Conservation (phyloP, 2,329 filamentous ascomycete genomes). For the Hymenoscyphus salicellus region DNA sequence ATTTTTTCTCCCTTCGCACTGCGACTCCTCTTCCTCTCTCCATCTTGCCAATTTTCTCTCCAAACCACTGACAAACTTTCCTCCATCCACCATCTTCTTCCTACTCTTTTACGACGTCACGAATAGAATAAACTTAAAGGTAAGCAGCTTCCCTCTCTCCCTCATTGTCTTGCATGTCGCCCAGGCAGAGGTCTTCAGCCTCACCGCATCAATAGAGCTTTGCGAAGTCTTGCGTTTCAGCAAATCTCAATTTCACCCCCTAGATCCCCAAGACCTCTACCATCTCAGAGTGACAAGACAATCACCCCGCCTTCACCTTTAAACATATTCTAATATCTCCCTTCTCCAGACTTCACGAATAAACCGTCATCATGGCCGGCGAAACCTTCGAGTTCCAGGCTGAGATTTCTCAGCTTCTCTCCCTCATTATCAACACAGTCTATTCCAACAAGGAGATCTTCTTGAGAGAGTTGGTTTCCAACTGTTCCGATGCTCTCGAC, state of each 20-base stretch:
- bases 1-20: conserved; percentile 10
- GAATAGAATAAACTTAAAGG: conserved; percentile 15
- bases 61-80: conserved; percentile 3
- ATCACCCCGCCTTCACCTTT: neutral
- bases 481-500: conserved; percentile 97
- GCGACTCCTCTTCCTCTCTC: neutral
- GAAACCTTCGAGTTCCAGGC: conserved; percentile 99
- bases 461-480: conserved; percentile 96
- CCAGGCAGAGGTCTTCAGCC: conserved; percentile 20
- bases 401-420: conserved; percentile 99
- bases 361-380: conserved; percentile 65
- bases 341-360: conserved; percentile 12
- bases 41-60: conserved; percentile 11
- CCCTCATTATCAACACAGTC: conserved; percentile 99
- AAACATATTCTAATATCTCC: conserved; percentile 17
- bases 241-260: neutral
- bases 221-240: neutral
- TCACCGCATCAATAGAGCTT: conserved; percentile 21
- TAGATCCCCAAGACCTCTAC: conserved; percentile 3
- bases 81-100: conserved; percentile 3
- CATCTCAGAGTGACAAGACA: neutral
- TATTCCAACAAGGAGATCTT: conserved; percentile 99
- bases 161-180: conserved; percentile 7
- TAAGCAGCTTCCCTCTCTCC: conserved; percentile 6
- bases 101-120: conserved; percentile 13